Conservation (phyloP, 306 rosid species). For the Geum urbanum region DNA sequence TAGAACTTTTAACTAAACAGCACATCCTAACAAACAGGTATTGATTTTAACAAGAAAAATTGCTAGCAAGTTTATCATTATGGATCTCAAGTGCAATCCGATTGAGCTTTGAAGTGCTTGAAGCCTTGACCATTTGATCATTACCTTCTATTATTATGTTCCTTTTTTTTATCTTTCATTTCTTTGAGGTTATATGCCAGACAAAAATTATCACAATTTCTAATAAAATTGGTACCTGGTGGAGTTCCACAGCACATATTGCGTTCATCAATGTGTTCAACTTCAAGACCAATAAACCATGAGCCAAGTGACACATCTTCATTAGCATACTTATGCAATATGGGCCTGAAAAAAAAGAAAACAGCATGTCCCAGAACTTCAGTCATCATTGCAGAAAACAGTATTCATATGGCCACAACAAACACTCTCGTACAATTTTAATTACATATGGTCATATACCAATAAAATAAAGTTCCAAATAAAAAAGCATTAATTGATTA, state of each 20-base stretch:
- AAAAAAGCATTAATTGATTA: not conserved
- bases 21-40: not conserved
- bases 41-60: not conserved
- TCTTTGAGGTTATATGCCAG: not conserved
- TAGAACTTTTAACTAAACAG: not conserved
- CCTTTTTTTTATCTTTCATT: not conserved
- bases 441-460: not conserved
- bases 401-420: not conserved
- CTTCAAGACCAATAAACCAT: conserved; percentile 97
- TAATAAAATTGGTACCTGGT: conserved; percentile 58
- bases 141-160: not conserved
- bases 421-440: not conserved
- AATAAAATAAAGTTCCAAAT: not conserved
- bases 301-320: conserved; percentile 99
- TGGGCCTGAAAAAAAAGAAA: conserved; percentile 57
- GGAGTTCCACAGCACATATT: conserved; percentile 99
- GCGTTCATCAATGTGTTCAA: conserved; percentile 91
- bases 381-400: not conserved
- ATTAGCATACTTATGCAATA: conserved; percentile 90
- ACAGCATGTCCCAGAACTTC: conserved; percentile 15
- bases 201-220: not conserved
- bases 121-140: not conserved
- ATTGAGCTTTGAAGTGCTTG: not conserved
- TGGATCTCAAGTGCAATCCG: not conserved
- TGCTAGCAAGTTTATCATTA: not conserved